Percentiles rank a stretch among this genome's conserved stretches.
phyloP scores from a whole-genome alignment of 202 grass and related monocot genomes.

The Saccharum hybrid region DNA sequence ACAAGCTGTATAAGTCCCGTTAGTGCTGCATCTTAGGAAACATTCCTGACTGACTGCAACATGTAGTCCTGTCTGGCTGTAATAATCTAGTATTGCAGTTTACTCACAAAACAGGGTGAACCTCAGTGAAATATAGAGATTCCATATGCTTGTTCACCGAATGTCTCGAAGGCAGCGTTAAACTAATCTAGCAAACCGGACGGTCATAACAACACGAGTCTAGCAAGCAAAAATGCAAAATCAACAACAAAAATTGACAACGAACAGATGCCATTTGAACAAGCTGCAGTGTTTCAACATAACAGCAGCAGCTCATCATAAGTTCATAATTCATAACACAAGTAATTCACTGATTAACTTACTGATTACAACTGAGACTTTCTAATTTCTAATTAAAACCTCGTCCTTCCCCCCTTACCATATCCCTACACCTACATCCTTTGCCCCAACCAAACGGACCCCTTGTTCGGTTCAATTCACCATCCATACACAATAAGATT shows the following conservation, averaged over 20 bases:
- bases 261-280: not conserved
- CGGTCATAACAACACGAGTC: not conserved
- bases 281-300: slow-evolving; percentile 29
- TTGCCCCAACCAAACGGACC: not conserved
- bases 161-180: not conserved
- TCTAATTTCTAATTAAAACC: slow-evolving; percentile 45
- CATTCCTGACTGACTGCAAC: not conserved
- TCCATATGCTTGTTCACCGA: not conserved
- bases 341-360: slow-evolving; percentile 38
- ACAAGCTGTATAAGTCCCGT: not conserved
- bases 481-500: slow-evolving; percentile 34
- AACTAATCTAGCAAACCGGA: not conserved
- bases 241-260: not conserved
- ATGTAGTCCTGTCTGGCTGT: too few relatives aligned
- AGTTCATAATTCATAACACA: slow-evolving; percentile 42
- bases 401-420: slow-evolving; percentile 15
- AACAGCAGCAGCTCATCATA: slow-evolving; percentile 35
- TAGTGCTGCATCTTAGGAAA: not conserved
- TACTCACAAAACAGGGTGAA: not conserved
- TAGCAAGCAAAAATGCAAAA: not conserved
- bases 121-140: not conserved
- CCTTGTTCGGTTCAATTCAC: slow-evolving; percentile 10
- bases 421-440: slow-evolving; percentile 59
- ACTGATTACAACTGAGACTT: slow-evolving; percentile 52
- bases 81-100: not conserved